Percentiles rank a stretch among this genome's conserved stretches.
Evolutionary conservation across 169 alveolate genomes (phyloP).

Genomic region (Eimeria sp.): DNA sequence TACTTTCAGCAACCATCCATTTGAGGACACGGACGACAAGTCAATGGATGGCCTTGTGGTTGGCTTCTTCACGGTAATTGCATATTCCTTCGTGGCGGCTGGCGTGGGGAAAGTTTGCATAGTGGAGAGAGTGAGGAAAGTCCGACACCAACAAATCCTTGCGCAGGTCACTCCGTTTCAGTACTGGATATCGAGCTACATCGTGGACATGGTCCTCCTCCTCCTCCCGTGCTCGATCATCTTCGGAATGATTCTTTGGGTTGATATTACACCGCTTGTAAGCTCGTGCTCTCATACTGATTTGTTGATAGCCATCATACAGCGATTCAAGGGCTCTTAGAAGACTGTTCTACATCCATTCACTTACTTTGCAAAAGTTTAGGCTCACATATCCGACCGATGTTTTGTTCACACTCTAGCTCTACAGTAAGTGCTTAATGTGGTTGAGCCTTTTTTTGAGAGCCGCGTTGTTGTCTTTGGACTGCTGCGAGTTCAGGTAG

Average conservation of each 20-base stretch:
- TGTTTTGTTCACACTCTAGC: too few relatives aligned
- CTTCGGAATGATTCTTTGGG: slow-evolving; percentile 62
- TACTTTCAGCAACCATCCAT: slow-evolving; percentile 50
- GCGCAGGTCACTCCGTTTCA: slow-evolving; percentile 60
- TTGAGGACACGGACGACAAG: slow-evolving; percentile 64
- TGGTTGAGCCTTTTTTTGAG: background rate
- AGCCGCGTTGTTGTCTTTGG: background rate
- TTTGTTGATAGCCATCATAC: too few relatives aligned
- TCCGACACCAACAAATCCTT: slow-evolving; percentile 66
- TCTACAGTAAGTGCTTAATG: background rate
- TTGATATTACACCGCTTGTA: slow-evolving; percentile 57
- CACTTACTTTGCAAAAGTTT: background rate
- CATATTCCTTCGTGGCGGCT: slow-evolving; percentile 65
- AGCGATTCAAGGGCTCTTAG: background rate
- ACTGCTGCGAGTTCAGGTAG: slow-evolving; percentile 37
- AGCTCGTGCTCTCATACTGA: background rate
- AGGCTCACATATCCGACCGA: too few relatives aligned
- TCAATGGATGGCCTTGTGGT: slow-evolving; percentile 40
- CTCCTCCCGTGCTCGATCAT: slow-evolving; percentile 55
- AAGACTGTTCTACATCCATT: background rate
- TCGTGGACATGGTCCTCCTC: slow-evolving; percentile 56
- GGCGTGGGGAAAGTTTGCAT: slow-evolving; percentile 72
- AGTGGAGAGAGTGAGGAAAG: slow-evolving; percentile 66
- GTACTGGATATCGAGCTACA: slow-evolving; percentile 64
- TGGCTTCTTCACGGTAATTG: slow-evolving; percentile 58